These are phyloP conservation scores for Hypocrella siamensis DNA, from an alignment of 2,329 filamentous ascomycete species.

Conservation along the genomic window DNA sequence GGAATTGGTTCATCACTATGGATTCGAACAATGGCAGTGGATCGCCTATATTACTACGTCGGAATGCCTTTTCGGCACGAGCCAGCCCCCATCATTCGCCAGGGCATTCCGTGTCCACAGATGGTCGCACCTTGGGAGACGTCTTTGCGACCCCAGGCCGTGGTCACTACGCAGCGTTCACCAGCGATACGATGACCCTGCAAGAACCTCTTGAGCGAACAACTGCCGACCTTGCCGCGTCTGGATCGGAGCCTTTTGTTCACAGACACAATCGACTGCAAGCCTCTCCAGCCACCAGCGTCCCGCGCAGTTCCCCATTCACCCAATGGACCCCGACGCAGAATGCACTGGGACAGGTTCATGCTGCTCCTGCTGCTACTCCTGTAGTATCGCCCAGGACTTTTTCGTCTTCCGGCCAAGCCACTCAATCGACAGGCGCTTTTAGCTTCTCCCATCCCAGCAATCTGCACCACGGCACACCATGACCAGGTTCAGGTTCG, in stretches of 20 bases:
- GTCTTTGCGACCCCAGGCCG: conserved; percentile 15
- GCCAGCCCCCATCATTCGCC: conserved; percentile 11
- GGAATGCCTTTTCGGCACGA: conserved; percentile 12
- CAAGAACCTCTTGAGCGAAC: conserved; percentile 2
- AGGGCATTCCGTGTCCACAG: conserved; percentile 5
- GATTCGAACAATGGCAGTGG: too few relatives aligned
- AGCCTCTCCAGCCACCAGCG: conserved; percentile 13
- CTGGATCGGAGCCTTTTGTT: conserved; percentile 10
- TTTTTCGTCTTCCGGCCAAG: too few relatives aligned
- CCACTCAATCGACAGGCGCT: conserved; percentile 13
- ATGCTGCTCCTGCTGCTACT: conserved; percentile 7
- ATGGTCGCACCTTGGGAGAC: conserved; percentile 13
- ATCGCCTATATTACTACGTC: too few relatives aligned
- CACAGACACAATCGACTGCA: conserved; percentile 20
- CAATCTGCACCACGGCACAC: conserved; percentile 34
- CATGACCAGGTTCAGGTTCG: too few relatives aligned
- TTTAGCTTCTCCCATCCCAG: conserved; percentile 31
- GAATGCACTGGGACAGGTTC: conserved; percentile 6
- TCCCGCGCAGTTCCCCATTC: conserved; percentile 15
- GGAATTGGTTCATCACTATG: conserved; percentile 33
- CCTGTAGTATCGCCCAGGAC: conserved; percentile 7
- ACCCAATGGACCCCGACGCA: conserved; percentile 14
- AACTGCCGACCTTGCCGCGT: not conserved
- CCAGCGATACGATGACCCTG: conserved; percentile 1
- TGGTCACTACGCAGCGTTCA: conserved; percentile 2